phyloP scores from a whole-genome alignment of 305 asterid species.

The Solanum hybrid region DNA sequence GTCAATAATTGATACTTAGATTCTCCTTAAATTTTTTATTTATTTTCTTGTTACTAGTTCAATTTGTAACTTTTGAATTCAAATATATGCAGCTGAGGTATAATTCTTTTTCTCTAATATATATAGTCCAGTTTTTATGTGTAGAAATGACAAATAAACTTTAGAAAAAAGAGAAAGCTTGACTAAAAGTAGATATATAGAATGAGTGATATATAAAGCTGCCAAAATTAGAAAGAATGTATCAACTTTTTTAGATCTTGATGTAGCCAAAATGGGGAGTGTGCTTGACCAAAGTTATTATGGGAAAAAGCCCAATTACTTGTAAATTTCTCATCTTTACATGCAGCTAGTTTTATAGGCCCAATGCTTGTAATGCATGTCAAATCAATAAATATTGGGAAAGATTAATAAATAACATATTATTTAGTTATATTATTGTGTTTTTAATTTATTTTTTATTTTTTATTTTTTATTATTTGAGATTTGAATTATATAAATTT shows the following conservation, averaged over 20 bases:
- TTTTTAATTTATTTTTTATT: too few relatives aligned
- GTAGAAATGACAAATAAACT: background rate
- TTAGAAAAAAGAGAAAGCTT: background rate
- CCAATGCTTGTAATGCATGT: background rate
- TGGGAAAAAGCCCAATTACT: conserved; percentile 23
- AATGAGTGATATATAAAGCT: background rate
- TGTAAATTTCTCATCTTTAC: conserved; percentile 17
- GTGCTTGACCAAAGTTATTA: conserved; percentile 20
- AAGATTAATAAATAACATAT: too few relatives aligned
- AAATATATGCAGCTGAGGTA: background rate
- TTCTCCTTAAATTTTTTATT: background rate
- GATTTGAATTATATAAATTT: too few relatives aligned
- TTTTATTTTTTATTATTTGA: too few relatives aligned
- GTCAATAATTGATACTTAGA: conserved; percentile 7
- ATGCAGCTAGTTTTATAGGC: background rate
- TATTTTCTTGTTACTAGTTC: background rate
- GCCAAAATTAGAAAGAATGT: background rate
- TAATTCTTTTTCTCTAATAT: background rate
- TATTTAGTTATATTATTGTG: too few relatives aligned
- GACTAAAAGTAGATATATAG: background rate
- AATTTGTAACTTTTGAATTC: background rate
- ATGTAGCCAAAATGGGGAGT: conserved; percentile 26
- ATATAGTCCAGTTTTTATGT: background rate
- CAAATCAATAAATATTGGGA: background rate
- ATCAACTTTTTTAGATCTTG: conserved; percentile 22